Base-by-base conservation (phyloP, 345 rosid species). In the Melaleuca alternifolia region DNA sequence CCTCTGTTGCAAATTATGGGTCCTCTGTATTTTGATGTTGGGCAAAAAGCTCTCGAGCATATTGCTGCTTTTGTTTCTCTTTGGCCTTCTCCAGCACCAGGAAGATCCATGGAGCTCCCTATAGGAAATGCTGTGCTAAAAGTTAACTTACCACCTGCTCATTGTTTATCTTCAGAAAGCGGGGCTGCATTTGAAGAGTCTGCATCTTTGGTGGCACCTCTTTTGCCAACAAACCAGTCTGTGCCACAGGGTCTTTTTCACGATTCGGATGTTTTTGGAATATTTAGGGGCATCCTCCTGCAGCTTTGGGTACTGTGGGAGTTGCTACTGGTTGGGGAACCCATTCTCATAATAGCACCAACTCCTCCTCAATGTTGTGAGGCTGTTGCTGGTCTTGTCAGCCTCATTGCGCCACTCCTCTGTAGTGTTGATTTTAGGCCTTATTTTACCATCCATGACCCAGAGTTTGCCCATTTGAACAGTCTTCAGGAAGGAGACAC, bases 231-330 rank as follows among this genome's bases (percentile, higher is more conserved):
- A 26, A 96, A 97, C 89, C 99, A 95, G 91, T 94, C 97, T 83
- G 91, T 95, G 75, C 99, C 99, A 12, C 98, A 96, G 85, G 99
- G 99, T 84, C 95, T 97, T 50, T 97, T 97, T 91, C 99, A 97
- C 79, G 99, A 97, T 87, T 94, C 98, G 7, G 98, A 97, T 95
- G 87, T 97, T 75, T 97, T 97, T 83, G 98, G 99, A 76, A 86
- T 92, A 85, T 97, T 94, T 86, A 89, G 95, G 82, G 99, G 99
- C 18, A 92, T 97, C 83, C 86, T 97, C 53, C 86, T 95, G 93
- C 98, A 96, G 92, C 95, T 97, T 85, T 97, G 99, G 99, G 89
- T 94, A 50, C 65, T 97, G 59, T 97, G 99, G 99, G 99, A 97
- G 83, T 90, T 97, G 91, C 87, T 96, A 85, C 95, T 97, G 28